Base-by-base conservation (phyloP, 1,284 basidiomycete species). In the Naganishia sp. region DNA sequence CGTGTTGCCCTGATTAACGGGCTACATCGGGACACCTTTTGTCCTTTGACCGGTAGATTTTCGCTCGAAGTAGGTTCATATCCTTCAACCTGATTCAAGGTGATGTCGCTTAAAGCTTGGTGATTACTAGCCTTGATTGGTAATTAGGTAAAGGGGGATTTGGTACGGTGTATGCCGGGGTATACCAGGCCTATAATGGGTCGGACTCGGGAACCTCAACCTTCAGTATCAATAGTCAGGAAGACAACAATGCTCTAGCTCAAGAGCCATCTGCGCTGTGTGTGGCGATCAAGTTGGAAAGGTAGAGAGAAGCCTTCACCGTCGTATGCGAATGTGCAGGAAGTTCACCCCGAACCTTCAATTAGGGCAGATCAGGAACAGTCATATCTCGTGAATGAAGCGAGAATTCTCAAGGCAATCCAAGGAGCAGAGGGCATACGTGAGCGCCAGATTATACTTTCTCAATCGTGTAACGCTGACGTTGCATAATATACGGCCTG, bases 251-350 rank as follows among this genome's bases (percentile, higher is more conserved):
- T 21, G 43, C 13, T 52, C 28, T 28, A 28, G 15, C 43, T 15
- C 11, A 42, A 43, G n/a, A 52, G 23, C 44, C 6, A n/a, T 21
- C n/a, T 21, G 33, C 36, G 48, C 52, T 55, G 31, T 64, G 66
- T 39, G 68, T 68, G 25, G 68, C 68, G 11, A 68, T 68, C 68
- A 68, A 68, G 59, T 49, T 68, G 43, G 68, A 68, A 49, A 61
- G 44, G 68, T 68, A 42, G 64, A 16, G n/a, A n/a, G n/a, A n/a
- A n/a, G 15, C n/a, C n/a, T 33, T 31, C 21, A 6, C 9, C 21
- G 7, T 33, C n/a, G 0, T 23, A 43, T 33, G 11, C 49, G 39
- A 31, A n/a, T 13, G 44, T 23, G 6, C 28, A 23, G 39, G 13
- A 43, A 13, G 28, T 18, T 59, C 25, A 45, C 25, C 21, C 21